Base-by-base conservation (phyloP, 2,329 filamentous ascomycete species). In the Dactylella cylindrospora region DNA sequence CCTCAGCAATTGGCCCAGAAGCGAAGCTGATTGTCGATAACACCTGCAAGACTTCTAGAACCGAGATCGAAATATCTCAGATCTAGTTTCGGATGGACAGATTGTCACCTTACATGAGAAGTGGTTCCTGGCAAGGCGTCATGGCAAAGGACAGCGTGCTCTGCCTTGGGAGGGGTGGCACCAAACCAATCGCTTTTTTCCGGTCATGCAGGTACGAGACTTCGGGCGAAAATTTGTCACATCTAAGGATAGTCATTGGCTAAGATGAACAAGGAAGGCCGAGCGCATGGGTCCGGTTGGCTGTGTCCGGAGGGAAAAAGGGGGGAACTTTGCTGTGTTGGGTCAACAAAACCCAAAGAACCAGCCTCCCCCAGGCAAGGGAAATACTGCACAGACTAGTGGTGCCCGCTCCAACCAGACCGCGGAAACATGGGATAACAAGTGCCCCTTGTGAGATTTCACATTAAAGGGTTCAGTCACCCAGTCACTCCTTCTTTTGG, bases 151-250 rank as follows among this genome's bases (percentile, higher is more conserved):
- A 61, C 52, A 61, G 53, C 47, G 55, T 61, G 55, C 55, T 53
- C 55, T 32, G 55, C 55, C 55, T 61, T 61, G 55, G 13, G 36
- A 40, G 47, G 55, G 26, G 28, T 26, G 36, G 39, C 40, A 41
- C 47, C 53, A 61, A 19, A 17, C 33, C 33, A 12, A 19, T 52
- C 15, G 55, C 20, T 36, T 29, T 40, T 20, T 41, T 33, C 54
- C 54, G 36, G 20, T 31, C 12, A 47, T 49, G 57, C 57, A 62
- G 57, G 57, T 62, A 62, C 57, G 38, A 17, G 10, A 51, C 19
- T 13, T 35, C 26, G 32, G 38, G 31, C 41, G 46, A 53, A 44
- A 43, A 43, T 61, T 53, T 53, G 43, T 50, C 57, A 50, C 41
- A 19, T 19, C 1, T 36, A 50, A 36, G 28, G 43, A 50, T 38